Conservation (phyloP, 768 basidiomycete species). For the Phaeolepiota aurea region DNA sequence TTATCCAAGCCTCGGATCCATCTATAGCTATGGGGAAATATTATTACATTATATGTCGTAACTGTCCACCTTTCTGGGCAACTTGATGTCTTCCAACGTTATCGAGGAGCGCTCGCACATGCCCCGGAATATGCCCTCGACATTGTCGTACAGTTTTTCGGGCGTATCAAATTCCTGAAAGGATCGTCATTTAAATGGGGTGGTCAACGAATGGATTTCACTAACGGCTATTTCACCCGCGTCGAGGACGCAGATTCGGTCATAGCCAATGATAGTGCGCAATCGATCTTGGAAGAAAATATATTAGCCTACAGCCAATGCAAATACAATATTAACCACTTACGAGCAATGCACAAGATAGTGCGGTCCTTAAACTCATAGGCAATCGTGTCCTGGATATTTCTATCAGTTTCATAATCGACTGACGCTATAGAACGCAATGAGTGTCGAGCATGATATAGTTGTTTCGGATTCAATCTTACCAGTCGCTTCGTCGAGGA, state of each 20-base stretch:
- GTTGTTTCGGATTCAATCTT: slow-evolving; percentile 3
- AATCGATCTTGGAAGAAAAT: slow-evolving; percentile 52
- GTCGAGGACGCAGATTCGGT: slow-evolving; percentile 84
- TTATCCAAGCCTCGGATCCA: too few species aligned
- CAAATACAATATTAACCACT: too few species aligned
- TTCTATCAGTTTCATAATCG: slow-evolving; percentile 83
- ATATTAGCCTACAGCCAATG: too few species aligned
- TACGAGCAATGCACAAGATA: slow-evolving; percentile 80
- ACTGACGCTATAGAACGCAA: slow-evolving; percentile 51
- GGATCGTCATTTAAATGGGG: not conserved
- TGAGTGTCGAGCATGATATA: slow-evolving; percentile 1
- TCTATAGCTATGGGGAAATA: too few species aligned
- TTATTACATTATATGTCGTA: not conserved
- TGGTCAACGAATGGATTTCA: slow-evolving; percentile 9
- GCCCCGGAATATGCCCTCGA: slow-evolving; percentile 66
- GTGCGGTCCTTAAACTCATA: slow-evolving; percentile 79
- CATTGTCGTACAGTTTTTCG: slow-evolving; percentile 43
- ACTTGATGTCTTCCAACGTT: slow-evolving; percentile 56
- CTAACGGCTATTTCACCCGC: slow-evolving; percentile 66
- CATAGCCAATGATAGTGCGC: slow-evolving; percentile 81
- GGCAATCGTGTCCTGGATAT: slow-evolving; percentile 87
- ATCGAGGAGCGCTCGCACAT: slow-evolving; percentile 87
- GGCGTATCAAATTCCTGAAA: slow-evolving; percentile 78
- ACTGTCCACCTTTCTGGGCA: slow-evolving; percentile 23
- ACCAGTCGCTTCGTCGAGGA: slow-evolving; percentile 89